phyloP scores from a whole-genome alignment of 768 basidiomycete genomes.

The Kwoniella mangroviensis region DNA sequence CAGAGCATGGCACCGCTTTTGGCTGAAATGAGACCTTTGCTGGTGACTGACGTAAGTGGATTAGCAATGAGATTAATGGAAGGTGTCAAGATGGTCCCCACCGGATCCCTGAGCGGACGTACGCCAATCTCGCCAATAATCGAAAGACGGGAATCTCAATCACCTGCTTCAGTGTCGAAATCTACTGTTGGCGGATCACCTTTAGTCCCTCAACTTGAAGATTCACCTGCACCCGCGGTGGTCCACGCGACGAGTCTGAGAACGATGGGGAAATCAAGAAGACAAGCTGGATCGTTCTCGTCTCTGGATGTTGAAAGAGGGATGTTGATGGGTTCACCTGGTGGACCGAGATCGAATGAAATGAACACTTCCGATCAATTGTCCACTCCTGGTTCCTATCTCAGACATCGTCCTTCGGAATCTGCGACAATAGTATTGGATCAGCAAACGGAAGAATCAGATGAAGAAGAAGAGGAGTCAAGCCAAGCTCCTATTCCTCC shows the following conservation, averaged over 20 bases:
- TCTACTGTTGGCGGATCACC: constrained; percentile 50
- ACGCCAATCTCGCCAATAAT: constrained; percentile 59
- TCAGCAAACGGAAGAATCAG: constrained; percentile 28
- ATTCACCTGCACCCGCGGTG: constrained; percentile 61
- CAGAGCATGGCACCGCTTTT: constrained; percentile 72
- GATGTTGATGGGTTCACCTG: constrained; percentile 62
- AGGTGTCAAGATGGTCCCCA: constrained; percentile 53
- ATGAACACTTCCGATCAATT: background rate
- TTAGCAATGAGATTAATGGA: constrained; percentile 26
- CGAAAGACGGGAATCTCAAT: constrained; percentile 55
- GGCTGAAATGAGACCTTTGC: constrained; percentile 69
- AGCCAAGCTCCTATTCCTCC: constrained; percentile 13
- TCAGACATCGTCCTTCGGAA: constrained; percentile 38
- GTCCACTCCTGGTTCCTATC: constrained; percentile 19
- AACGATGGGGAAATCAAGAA: constrained; percentile 61
- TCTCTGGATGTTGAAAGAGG: constrained; percentile 89
- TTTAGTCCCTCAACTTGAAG: constrained; percentile 39
- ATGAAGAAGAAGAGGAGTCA: constrained; percentile 36
- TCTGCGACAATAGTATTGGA: constrained; percentile 35
- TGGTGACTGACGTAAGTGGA: constrained; percentile 60
- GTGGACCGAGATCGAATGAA: constrained; percentile 10
- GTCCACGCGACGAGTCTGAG: constrained; percentile 10
- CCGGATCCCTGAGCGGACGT: constrained; percentile 47
- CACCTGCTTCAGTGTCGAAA: constrained; percentile 38
- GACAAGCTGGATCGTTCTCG: constrained; percentile 95